Conservation (phyloP, 2,329 filamentous ascomycete genomes). For the Ceratocystis harringtonii region DNA sequence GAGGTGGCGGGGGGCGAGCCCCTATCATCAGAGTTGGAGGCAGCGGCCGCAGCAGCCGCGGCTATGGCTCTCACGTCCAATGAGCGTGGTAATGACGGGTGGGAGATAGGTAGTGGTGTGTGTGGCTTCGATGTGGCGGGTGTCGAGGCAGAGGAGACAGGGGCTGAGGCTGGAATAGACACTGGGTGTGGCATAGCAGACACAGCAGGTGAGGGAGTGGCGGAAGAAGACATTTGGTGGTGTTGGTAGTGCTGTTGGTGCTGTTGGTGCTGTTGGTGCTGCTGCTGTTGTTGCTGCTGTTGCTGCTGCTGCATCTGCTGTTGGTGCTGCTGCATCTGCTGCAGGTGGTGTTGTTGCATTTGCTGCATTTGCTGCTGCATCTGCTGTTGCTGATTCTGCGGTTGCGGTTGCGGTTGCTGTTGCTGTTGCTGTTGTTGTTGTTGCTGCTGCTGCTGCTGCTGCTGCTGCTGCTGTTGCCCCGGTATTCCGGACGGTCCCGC, state of each 20-base stretch:
- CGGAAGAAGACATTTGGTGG: conserved; percentile 35
- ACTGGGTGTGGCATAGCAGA: conserved; percentile 20
- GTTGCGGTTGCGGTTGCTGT: conserved; percentile 13
- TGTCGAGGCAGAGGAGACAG: conserved; percentile 16
- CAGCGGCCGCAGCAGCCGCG: neutral
- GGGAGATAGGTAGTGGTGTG: conserved; percentile 19
- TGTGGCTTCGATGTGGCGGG: conserved; percentile 19
- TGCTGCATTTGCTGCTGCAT: conserved; percentile 21
- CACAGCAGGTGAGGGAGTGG: conserved; percentile 22
- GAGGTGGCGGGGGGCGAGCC: conserved; percentile 21
- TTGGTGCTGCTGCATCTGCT: conserved; percentile 28
- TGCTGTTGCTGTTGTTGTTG: conserved; percentile 17
- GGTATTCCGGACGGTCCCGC: conserved; percentile 22
- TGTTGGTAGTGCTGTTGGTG: conserved; percentile 31
- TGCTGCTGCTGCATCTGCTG: neutral
- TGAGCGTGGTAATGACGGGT: conserved; percentile 15
- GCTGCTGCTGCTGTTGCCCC: conserved; percentile 34
- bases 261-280: conserved; percentile 16
- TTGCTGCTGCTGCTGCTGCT: conserved; percentile 21
- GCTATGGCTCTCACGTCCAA: conserved; percentile 4
- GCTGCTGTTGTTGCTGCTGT: neutral
- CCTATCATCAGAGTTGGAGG: conserved; percentile 18
- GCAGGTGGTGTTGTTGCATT: conserved; percentile 31
- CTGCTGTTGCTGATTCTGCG: neutral
- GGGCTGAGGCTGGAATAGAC: conserved; percentile 15